Evolutionary conservation across 768 basidiomycete genomes (phyloP).

Genomic region (Boletus subparvulus): DNA sequence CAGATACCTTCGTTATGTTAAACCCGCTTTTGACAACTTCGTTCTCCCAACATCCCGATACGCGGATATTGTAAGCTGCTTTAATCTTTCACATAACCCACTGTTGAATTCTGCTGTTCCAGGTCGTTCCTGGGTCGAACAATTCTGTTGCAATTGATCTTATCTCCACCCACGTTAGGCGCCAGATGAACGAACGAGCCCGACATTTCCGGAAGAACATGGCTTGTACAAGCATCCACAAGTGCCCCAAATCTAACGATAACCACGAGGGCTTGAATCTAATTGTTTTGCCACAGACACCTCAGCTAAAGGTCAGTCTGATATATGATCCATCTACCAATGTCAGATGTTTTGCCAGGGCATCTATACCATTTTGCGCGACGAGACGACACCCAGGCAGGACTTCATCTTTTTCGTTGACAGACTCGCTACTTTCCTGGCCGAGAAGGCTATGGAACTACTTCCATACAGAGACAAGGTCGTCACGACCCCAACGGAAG

Average conservation of each 20-base stretch:
- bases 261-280: constrained; percentile 51
- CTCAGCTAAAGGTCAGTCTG: constrained; percentile 66
- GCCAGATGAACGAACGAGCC: constrained; percentile 78
- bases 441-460: constrained; percentile 80
- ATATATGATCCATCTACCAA: not conserved
- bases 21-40: constrained; percentile 92
- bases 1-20: constrained; percentile 92
- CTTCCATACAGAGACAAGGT: constrained; percentile 68
- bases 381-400: constrained; percentile 64
- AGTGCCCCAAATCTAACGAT: constrained; percentile 37
- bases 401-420: constrained; percentile 95
- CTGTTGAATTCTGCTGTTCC: not conserved
- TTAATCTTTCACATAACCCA: not conserved
- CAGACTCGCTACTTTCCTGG: constrained; percentile 77
- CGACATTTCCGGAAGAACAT: constrained; percentile 73
- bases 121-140: constrained; percentile 95
- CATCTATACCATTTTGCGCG: constrained; percentile 84
- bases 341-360: constrained; percentile 50
- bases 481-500: constrained; percentile 67
- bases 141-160: constrained; percentile 92
- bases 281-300: constrained; percentile 71
- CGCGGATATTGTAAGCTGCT: constrained; percentile 76
- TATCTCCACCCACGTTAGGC: constrained; percentile 85
- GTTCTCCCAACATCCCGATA: constrained; percentile 78
- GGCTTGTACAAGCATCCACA: constrained; percentile 47